Percentiles rank a stretch among this genome's conserved stretches.
Evolutionary conservation across 257 asterid genomes (phyloP).

Genomic region (Leonotis leonurus): DNA sequence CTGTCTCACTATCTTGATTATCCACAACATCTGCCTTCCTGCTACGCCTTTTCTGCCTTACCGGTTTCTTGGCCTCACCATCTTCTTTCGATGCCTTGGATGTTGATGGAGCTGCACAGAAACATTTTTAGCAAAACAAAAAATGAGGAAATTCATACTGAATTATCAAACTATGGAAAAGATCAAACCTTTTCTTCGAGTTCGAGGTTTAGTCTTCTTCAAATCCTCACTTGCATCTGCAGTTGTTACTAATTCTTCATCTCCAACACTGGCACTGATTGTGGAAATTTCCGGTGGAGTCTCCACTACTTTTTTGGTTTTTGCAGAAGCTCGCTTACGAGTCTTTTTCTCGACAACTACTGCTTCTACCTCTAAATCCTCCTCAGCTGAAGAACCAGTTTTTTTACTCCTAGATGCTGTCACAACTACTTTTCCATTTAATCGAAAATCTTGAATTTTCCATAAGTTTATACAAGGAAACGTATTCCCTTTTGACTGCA

Average conservation of each 20-base stretch:
- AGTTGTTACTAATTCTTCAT: constrained; percentile 31
- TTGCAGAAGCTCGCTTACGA: constrained; percentile 43
- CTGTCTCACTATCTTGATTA: constrained; percentile 37
- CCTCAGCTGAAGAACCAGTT: constrained; percentile 33
- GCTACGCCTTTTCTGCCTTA: constrained; percentile 53
- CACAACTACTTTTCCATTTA: constrained; percentile 37
- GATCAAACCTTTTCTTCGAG: constrained; percentile 55
- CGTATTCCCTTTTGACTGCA: constrained; percentile 36
- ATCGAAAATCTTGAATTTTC: constrained; percentile 38
- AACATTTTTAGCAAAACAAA: constrained; percentile 9
- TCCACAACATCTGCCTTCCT: constrained; percentile 38
- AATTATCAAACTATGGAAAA: neutral
- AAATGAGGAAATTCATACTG: neutral
- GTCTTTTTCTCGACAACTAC: constrained; percentile 38
- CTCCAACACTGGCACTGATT: constrained; percentile 23
- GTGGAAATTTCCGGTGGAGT: constrained; percentile 31
- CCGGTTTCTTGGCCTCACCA: constrained; percentile 37
- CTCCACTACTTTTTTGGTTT: constrained; percentile 37
- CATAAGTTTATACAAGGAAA: constrained; percentile 33
- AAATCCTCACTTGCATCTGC: constrained; percentile 30
- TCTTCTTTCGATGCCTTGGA: constrained; percentile 36
- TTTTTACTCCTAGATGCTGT: constrained; percentile 42
- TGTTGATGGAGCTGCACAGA: constrained; percentile 42
- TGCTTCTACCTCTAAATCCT: constrained; percentile 38
- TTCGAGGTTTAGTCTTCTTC: constrained; percentile 38